A percentile compares a stretch with the other conserved stretches of the same genome.
Conservation (phyloP, 768 basidiomycete genomes). For the Tylopilus vinaceipallidus region DNA sequence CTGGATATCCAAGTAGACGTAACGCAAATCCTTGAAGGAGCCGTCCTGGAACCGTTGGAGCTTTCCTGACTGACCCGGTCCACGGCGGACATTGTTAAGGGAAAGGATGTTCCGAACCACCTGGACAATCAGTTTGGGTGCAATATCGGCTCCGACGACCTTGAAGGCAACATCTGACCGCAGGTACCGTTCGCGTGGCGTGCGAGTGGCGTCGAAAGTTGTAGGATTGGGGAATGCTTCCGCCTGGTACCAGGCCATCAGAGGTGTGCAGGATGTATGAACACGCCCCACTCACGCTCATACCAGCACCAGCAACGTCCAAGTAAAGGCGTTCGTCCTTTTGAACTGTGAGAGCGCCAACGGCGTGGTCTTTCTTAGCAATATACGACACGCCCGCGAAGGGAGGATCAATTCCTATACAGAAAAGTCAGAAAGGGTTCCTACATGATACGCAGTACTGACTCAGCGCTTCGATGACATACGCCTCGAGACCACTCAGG, state of each 20-base stretch:
- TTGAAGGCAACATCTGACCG: conserved; percentile 47
- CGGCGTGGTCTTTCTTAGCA: conserved; percentile 42
- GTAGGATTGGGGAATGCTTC: conserved; percentile 50
- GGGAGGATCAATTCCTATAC: conserved; percentile 65
- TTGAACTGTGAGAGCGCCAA: conserved; percentile 42
- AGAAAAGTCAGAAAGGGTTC: conserved; percentile 3
- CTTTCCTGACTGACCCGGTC: conserved; percentile 63
- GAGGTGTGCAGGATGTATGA: neutral
- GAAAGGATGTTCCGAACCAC: conserved; percentile 65
- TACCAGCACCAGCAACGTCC: conserved; percentile 54
- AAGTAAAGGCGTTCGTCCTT: conserved; percentile 60
- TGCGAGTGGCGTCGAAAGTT: conserved; percentile 44
- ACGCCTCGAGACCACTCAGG: conserved; percentile 47
- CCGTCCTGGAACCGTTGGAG: conserved; percentile 57
- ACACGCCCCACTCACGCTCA: conserved; percentile 46
- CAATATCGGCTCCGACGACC: conserved; percentile 52
- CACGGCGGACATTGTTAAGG: conserved; percentile 57
- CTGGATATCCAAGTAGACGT: conserved; percentile 53
- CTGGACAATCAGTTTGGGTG: conserved; percentile 57
- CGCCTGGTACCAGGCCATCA: conserved; percentile 35
- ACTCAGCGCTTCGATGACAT: conserved; percentile 70
- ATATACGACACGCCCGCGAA: conserved; percentile 68
- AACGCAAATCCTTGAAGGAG: conserved; percentile 46
- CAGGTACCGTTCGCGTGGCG: conserved; percentile 44
- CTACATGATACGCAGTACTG: conserved; percentile 28